Evolutionary conservation across 306 rosid species (phyloP).

Genomic region (Purshia tridentata): DNA sequence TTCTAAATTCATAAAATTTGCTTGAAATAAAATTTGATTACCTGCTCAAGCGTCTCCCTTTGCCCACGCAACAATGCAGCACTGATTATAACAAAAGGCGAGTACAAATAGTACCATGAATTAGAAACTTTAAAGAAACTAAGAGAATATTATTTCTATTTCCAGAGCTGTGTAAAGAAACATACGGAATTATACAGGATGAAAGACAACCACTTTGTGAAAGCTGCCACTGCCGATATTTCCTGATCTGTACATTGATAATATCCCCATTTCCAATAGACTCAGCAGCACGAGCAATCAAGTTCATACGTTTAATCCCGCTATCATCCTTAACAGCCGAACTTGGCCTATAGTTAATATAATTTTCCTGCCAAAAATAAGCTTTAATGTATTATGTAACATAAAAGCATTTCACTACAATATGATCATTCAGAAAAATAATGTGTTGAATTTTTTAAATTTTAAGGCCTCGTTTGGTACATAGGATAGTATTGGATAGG

Average conservation of each 20-base stretch:
- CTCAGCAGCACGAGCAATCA: slow-evolving; percentile 88
- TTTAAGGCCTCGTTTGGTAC: too few species aligned
- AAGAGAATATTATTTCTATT: slow-evolving; percentile 13
- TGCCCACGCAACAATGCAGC: slow-evolving; percentile 81
- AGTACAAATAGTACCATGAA: slow-evolving; percentile 17
- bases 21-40: slow-evolving; percentile 35
- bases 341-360: slow-evolving; percentile 82
- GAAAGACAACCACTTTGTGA: slow-evolving; percentile 78
- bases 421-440: neutral
- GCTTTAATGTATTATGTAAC: neutral
- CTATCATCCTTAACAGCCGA: slow-evolving; percentile 62
- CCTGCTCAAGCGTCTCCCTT: slow-evolving; percentile 85
- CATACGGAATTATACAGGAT: slow-evolving; percentile 90
- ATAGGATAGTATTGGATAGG: too few species aligned
- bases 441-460: neutral
- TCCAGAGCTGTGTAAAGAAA: slow-evolving; percentile 35
- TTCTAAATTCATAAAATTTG: slow-evolving; percentile 13
- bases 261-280: slow-evolving; percentile 92
- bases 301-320: slow-evolving; percentile 77
- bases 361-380: slow-evolving; percentile 78
- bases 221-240: slow-evolving; percentile 97
- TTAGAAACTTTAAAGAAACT: slow-evolving; percentile 13
- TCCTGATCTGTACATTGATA: slow-evolving; percentile 88
- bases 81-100: slow-evolving; percentile 41
- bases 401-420: neutral